Conservation (phyloP, 805 yeast genomes). For the Wickerhamomyces bovis region DNA sequence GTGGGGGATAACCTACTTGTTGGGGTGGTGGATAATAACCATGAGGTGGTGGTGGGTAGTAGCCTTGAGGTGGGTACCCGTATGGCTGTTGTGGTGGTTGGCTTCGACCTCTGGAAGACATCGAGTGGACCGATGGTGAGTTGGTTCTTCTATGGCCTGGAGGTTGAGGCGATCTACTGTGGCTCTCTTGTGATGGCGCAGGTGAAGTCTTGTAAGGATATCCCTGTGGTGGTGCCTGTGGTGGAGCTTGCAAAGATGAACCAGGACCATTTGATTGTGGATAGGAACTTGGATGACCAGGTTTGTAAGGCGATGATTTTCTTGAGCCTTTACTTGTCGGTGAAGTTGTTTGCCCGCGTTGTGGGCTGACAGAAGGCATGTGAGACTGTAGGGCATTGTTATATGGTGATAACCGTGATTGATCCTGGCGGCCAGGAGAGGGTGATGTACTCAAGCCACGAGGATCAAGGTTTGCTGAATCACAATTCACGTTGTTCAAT, state of each 20-base stretch:
- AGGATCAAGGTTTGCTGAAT: not conserved
- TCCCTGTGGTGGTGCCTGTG: conserved; percentile 6
- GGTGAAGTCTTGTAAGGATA: not conserved
- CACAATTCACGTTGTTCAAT: not conserved
- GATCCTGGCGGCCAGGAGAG: not conserved
- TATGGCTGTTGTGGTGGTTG: conserved; percentile 6
- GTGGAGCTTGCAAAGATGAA: conserved; percentile 8
- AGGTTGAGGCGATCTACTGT: conserved; percentile 13
- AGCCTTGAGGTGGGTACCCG: conserved; percentile 6
- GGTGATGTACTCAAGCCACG: not conserved
- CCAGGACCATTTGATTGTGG: conserved; percentile 3
- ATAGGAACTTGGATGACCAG: not conserved
- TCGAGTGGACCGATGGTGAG: not conserved
- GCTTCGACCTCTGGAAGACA: not conserved
- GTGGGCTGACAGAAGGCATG: not conserved
- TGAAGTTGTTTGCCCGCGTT: not conserved
- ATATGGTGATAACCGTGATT: not conserved
- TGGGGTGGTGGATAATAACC: conserved; percentile 12
- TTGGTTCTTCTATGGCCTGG: not conserved
- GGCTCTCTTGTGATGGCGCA: conserved; percentile 2
- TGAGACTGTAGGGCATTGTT: not conserved
- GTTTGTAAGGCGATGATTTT: not conserved
- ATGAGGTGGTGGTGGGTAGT: conserved; percentile 14
- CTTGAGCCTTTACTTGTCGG: not conserved
- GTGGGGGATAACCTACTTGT: conserved; percentile 23